phyloP scores from a whole-genome alignment of 139 green algal genomes.

The Tetraselmis chui region DNA sequence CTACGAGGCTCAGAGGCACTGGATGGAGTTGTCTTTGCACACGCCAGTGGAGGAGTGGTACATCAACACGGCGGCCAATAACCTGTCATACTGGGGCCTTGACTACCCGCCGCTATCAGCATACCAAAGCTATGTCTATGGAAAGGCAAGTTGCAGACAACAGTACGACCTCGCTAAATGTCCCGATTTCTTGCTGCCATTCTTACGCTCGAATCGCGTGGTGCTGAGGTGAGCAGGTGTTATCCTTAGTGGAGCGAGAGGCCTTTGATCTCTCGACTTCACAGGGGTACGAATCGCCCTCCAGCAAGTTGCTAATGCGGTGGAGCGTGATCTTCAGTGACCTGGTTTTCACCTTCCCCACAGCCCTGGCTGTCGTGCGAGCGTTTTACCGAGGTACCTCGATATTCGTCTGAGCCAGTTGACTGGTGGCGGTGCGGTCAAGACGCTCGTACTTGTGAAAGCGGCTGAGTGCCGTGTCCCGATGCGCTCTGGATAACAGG shows the following conservation, averaged over 20 bases:
- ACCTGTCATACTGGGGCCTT: constrained; percentile 86
- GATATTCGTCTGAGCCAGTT: too few species aligned
- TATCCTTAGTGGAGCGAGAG: constrained; percentile 59
- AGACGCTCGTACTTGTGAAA: too few species aligned
- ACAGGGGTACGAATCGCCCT: constrained; percentile 70
- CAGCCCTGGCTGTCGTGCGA: constrained; percentile 24
- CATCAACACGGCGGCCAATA: constrained; percentile 36
- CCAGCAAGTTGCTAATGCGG: constrained; percentile 78
- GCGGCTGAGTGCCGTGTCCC: too few species aligned
- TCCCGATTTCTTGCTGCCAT: too few species aligned
- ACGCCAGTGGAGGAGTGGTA: constrained; percentile 76
- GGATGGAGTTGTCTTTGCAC: constrained; percentile 94
- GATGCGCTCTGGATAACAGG: too few species aligned
- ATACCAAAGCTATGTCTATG: constrained; percentile 57
- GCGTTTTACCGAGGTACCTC: background rate
- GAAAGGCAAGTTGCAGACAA: background rate
- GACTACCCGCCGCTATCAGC: constrained; percentile 95
- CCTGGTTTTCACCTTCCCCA: constrained; percentile 75
- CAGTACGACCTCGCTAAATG: too few species aligned
- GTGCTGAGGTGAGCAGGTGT: too few species aligned
- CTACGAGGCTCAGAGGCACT: constrained; percentile 97
- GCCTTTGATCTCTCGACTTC: constrained; percentile 62
- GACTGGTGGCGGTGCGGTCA: too few species aligned
- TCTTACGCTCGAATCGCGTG: too few species aligned
- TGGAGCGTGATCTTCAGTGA: constrained; percentile 77